Percentiles rank a stretch among this genome's conserved stretches.
phyloP scores from a whole-genome alignment of 2,329 filamentous ascomycete species.

The Botryotinia convoluta region DNA sequence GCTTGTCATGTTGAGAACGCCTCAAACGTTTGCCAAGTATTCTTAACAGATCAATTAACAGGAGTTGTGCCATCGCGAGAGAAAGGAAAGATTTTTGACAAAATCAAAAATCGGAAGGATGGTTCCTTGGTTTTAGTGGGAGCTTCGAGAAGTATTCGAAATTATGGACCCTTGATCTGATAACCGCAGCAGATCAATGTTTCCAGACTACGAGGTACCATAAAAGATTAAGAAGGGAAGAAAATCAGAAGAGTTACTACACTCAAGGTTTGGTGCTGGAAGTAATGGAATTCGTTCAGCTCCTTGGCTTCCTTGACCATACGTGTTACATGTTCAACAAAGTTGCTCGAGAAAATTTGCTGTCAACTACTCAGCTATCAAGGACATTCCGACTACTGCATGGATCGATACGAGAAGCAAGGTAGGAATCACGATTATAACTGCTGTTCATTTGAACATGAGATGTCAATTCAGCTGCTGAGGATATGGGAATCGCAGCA shows the following conservation, averaged over 20 bases:
- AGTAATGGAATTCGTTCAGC: not conserved
- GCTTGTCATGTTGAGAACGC: not conserved
- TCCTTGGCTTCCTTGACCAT: not conserved
- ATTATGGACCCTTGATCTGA: not conserved
- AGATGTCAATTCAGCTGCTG: not conserved
- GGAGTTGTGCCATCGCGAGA: not conserved
- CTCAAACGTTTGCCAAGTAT: not conserved
- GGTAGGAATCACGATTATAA: not conserved
- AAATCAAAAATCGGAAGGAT: not conserved
- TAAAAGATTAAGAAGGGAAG: not conserved
- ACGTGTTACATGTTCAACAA: not conserved
- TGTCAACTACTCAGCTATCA: not conserved
- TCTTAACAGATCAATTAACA: not conserved
- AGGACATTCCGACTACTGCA: not conserved
- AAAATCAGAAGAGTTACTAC: not conserved
- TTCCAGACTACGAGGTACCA: not conserved
- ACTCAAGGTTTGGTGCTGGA: not conserved
- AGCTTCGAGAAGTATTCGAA: constrained; percentile 1
- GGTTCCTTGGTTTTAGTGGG: not conserved
- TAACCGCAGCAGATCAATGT: not conserved
- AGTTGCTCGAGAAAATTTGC: not conserved
- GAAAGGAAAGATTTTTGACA: not conserved
- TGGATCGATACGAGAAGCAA: not conserved
- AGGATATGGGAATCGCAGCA: not conserved
- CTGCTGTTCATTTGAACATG: not conserved